A percentile compares a stretch with the other conserved stretches of the same genome.
phyloP scores from a whole-genome alignment of 2,329 filamentous ascomycete species.

The Fusarium odoratissimum region DNA sequence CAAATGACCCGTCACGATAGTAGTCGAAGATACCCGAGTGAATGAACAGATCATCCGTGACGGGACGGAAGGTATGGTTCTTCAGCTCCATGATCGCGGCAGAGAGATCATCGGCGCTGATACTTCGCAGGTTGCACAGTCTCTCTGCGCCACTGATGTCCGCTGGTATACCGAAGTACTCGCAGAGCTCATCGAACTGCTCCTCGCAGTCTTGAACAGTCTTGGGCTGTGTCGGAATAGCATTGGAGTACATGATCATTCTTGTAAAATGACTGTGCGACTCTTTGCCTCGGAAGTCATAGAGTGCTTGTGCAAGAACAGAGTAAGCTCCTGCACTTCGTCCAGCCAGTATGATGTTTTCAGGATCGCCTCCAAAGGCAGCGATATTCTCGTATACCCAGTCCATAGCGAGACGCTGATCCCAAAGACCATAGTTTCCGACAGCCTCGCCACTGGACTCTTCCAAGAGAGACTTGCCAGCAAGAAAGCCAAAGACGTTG shows the following conservation, averaged over 20 bases:
- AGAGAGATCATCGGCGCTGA: not conserved
- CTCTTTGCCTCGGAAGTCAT: not conserved
- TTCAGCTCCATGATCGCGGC: not conserved
- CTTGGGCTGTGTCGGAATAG: conserved; percentile 10
- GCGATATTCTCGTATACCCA: conserved; percentile 6
- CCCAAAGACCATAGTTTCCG: conserved; percentile 14
- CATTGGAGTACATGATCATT: conserved; percentile 25
- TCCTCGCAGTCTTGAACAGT: conserved; percentile 7
- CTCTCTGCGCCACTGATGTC: not conserved
- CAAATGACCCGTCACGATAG: conserved; percentile 4
- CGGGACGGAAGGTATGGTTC: conserved; percentile 6
- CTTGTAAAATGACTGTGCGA: not conserved
- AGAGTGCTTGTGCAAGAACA: not conserved
- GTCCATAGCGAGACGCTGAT: conserved; percentile 17
- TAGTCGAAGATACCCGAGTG: conserved; percentile 13
- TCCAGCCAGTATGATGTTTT: not conserved
- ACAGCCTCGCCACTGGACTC: not conserved
- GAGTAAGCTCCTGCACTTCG: conserved; percentile 12
- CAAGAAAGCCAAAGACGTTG: conserved; percentile 18
- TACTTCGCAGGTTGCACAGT: not conserved
- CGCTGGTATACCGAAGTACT: not conserved
- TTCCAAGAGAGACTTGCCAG: not conserved
- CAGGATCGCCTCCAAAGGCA: not conserved
- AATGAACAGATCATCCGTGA: not conserved
- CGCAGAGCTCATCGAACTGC: conserved; percentile 13